A percentile compares a stretch with the other conserved stretches of the same genome.
Evolutionary conservation across 2,329 filamentous ascomycete species (phyloP).

Genomic region (Chaetomium globosum): DNA sequence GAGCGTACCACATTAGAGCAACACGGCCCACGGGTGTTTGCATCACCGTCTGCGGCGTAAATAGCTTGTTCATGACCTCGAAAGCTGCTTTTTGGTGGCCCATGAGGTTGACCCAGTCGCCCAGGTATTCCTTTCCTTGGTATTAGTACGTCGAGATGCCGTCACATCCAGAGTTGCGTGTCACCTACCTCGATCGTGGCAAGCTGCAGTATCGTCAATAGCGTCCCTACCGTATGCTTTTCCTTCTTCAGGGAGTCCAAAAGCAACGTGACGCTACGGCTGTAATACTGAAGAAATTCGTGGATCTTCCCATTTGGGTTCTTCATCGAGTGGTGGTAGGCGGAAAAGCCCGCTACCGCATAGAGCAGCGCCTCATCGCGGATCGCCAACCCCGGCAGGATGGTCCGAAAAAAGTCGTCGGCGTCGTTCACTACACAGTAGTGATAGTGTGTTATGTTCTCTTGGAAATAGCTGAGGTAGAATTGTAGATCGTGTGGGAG

Average conservation of each 20-base stretch:
- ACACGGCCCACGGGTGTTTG: conserved; percentile 70
- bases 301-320: conserved; percentile 73
- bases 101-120: conserved; percentile 92
- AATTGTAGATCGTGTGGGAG: conserved; percentile 72
- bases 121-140: conserved; percentile 75
- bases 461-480: conserved; percentile 76
- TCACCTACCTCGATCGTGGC: conserved; percentile 81
- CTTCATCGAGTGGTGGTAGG: conserved; percentile 78
- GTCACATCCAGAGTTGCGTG: neutral
- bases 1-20: conserved; percentile 84
- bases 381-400: conserved; percentile 71
- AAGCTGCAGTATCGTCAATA: conserved; percentile 86
- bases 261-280: conserved; percentile 78
- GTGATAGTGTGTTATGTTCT: conserved; percentile 78
- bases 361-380: conserved; percentile 79
- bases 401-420: conserved; percentile 71
- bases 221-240: conserved; percentile 70
- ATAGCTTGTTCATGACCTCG: conserved; percentile 75
- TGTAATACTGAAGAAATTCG: conserved; percentile 87
- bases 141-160: conserved; percentile 22
- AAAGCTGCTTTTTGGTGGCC: conserved; percentile 90
- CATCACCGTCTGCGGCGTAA: conserved; percentile 74
- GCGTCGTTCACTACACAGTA: conserved; percentile 76
- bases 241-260: conserved; percentile 72
- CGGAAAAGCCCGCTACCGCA: conserved; percentile 82